Base-by-base conservation (phyloP, 2,329 filamentous ascomycete species). In the Alternaria triticimaculans region DNA sequence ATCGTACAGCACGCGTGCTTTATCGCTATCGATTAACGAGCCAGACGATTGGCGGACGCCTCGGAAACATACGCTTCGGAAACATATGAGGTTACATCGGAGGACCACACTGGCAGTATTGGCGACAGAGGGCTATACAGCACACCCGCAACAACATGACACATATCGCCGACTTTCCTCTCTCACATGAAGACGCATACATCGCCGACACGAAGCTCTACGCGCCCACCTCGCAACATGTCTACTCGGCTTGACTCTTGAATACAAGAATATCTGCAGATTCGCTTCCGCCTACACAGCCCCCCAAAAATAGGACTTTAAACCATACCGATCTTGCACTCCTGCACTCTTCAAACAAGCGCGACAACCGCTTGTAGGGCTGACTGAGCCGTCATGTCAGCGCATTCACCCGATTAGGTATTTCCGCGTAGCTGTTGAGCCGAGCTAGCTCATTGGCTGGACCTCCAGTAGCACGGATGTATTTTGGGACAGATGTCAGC, bases 341-440 rank as follows among this genome's bases (percentile, higher is more conserved):
- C 41, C 61, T 64, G 59, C 44, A 21, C 62, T 63, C 57, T 57
- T 43, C 33, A 60, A 58, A 56, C 67, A 76, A 66, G 60, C 73
- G 74, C 74, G 71, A 73, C 62, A 75, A 66, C 58, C 74, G 74
- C 72, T 68, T 26, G 58, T 74, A 75, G 70, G 71, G 72, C 73
- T 76, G 73, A 73, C 72, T 51, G 54, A 43, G 28, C 54, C 28
- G 20, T 54, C 50, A 60, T 49, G 51, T 55, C 59, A 63, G 50
- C 58, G 50, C 53, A 53, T 48, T 54, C 60, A 50, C 60, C 21
- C 55, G 46, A 53, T 54, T 30, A 23, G 30, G 60, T 14, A 59
- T 54, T 43, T 62, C 55, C 25, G 55, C 48, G 33, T 43, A 30
- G 21, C 33, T 58, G 3, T 53, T 9, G 41, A 46, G 9, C 23